Evolutionary conservation across 1,284 basidiomycete species (phyloP), one percentile per base, ranked within the genome.

Genomic region (Somion occarium): DNA sequence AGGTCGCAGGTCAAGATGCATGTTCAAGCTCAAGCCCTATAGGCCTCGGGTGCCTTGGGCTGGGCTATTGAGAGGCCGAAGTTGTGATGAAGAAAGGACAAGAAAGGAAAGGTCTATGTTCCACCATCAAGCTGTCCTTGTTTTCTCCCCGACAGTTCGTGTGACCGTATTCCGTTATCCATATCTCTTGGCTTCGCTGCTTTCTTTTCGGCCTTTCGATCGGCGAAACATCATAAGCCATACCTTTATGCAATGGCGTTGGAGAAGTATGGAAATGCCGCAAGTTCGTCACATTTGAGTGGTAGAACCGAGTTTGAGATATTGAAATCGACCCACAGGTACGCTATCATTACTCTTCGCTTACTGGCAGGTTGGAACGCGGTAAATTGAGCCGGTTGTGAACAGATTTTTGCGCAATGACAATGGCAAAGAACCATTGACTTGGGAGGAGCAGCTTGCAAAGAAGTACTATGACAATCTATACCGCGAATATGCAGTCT

Each of bases 401-500:
- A n/a, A 1, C 58, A 93, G 92, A 60, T 96, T 97, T 65, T 78
- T 97, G 2, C 79, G 91, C 30, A 85, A 88, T 15, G 69, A 71
- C 4, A 56, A 65, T 38, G 71, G 74, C 19, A 70, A 75, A 20
- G 69, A 72, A 19, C 62, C 68, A 5, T 61, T 71, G 1, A 72
- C 79, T 0, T 93, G 90, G 88, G 82, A 92, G 61, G 89, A 92
- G 46, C 76, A 83, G 56, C 75, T 96, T 7, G 93, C 93, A 0
- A 75, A 79, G 55, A 93, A 93, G 60, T 97, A 95, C 71, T 95
- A 96, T 61, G 73, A 78, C 13, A 88, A 73, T 59, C 78, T 97
- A 4, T 96, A 92, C 65, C 86, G 91, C 54, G 93, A 98, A 69
- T 96, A 87, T 63, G 93, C 92, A 0, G 74, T 97, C 43, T 92